Evolutionary conservation across 257 asterid species (phyloP), one percentile per base, ranked within the genome.

Genomic region (Lithospermum erythrorhizon): DNA sequence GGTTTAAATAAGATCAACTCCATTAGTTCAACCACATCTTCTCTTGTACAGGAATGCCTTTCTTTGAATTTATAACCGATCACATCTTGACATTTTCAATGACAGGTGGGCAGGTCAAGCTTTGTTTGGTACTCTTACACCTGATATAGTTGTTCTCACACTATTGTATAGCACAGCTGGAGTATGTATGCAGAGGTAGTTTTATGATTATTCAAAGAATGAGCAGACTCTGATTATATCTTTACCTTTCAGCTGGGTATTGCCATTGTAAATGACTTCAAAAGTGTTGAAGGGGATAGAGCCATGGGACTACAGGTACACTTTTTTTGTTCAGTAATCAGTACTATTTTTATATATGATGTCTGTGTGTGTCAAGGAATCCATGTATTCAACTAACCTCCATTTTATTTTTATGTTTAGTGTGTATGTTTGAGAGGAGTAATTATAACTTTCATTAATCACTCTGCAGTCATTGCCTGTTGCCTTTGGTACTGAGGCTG

Each of bases 21-120:
- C 21, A 21, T n/a, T 19, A 52, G 0, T 53, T 41, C 49, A 41
- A 0, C 15, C 49, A 41, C 14, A 11, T 41, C 49, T 41, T 41
- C 18, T 21, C 20, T 45, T 51, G 16, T 1, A 25, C 1, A 22
- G 19, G 20, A 17, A 61, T 48, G 45, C 57, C 24, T 23, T 21
- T 55, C 1, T 35, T 6, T 59, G 23, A n/a, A 10, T 59, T 37
- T 47, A 56, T 41, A 66, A 29, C 67, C 32, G 57, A 49, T 70
- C 37, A 64, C 65, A 57, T 14, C 69, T 67, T 58, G 52, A 37
- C 47, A 61, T 68, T 75, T 62, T 32, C 35, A 53, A 65, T 71
- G 58, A 55, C 65, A 91, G 98, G 95, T 91, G 98, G 98, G 98
- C 98, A 57, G 98, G 96, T 66, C 96, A 91, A 82, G 98, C 98